phyloP scores from a whole-genome alignment of 768 basidiomycete genomes.

The Boletus sensibilis region DNA sequence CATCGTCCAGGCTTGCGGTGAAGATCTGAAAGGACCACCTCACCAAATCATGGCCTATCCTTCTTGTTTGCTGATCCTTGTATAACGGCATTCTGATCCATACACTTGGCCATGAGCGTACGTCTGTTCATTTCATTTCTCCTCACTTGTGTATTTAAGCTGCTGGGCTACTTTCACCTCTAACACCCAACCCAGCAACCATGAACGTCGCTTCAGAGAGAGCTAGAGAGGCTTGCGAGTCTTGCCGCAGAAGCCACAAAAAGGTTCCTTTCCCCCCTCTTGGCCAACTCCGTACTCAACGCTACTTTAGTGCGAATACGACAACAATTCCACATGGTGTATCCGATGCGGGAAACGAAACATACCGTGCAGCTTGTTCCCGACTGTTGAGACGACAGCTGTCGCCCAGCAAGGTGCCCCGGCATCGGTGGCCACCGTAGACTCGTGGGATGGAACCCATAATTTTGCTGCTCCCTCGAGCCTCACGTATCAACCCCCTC shows the following conservation, averaged over 20 bases:
- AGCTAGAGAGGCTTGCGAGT: conserved; percentile 27
- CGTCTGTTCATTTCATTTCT: conserved; percentile 11
- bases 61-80: conserved; percentile 10
- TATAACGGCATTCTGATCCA: conserved; percentile 10
- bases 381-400: background rate
- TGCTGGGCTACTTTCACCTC: background rate
- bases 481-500: background rate
- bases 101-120: conserved; percentile 2
- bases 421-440: background rate
- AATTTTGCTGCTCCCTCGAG: background rate
- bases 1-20: conserved; percentile 4
- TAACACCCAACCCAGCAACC: conserved; percentile 1
- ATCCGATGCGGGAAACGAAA: conserved; percentile 16
- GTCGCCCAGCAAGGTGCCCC: conserved; percentile 7
- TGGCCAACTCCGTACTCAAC: background rate
- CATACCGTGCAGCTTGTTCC: conserved; percentile 18
- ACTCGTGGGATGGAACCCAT: conserved; percentile 6
- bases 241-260: conserved; percentile 28
- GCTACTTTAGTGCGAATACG: conserved; percentile 18
- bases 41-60: background rate
- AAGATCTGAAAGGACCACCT: conserved; percentile 18
- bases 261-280: conserved; percentile 11
- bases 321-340: conserved; percentile 12
- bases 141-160: conserved; percentile 23
- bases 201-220: conserved; percentile 24